These are phyloP conservation scores for Dictyostelium firmibasis DNA, from an alignment of 78 protist genomes.

Conservation along the genomic window DNA sequence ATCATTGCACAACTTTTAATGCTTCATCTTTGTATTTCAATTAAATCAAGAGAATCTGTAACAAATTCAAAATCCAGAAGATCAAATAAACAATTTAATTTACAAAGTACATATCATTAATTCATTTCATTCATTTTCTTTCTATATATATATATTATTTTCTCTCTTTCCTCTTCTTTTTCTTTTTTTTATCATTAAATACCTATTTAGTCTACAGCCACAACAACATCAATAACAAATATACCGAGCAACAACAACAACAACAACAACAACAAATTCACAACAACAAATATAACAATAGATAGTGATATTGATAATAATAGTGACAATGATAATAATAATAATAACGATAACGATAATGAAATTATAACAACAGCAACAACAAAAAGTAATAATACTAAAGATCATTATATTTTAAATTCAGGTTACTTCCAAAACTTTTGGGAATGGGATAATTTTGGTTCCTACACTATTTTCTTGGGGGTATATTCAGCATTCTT, in stretches of 20 bases:
- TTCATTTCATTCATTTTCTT: neutral
- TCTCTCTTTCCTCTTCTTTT: too few relatives aligned
- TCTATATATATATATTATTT: neutral
- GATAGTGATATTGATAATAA: neutral
- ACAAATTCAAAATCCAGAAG: conserved; percentile 2
- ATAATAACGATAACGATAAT: neutral
- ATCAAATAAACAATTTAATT: neutral
- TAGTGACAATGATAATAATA: neutral
- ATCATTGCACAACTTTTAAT: conserved; percentile 73
- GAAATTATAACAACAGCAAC: neutral
- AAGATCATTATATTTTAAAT: neutral
- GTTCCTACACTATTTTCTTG: conserved; percentile 10
- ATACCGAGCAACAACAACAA: neutral
- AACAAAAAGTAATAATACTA: neutral
- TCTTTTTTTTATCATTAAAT: too few relatives aligned
- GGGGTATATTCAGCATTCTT: conserved; percentile 12
- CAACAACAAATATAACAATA: neutral
- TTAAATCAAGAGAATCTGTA: conserved; percentile 17
- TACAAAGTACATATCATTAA: neutral
- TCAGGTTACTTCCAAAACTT: conserved; percentile 14
- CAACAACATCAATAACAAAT: neutral
- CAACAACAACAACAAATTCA: neutral
- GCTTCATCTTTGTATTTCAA: conserved; percentile 44
- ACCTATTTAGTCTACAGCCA: neutral
- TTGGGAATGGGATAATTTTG: conserved; percentile 57